Base-by-base conservation (phyloP, 305 asterid species). In the Plantago rigida region DNA sequence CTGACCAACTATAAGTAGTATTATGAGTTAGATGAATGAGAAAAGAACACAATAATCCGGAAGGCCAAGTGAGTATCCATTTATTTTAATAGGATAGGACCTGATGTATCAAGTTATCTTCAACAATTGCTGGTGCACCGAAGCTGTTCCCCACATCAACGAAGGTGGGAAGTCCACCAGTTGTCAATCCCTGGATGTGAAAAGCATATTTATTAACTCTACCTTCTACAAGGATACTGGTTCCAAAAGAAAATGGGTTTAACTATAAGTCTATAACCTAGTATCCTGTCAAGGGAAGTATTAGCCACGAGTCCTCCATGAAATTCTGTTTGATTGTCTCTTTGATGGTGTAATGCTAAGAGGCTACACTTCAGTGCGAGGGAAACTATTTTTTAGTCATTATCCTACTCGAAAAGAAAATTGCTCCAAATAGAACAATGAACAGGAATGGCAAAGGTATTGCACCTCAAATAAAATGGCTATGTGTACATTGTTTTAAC, bases 91-190 rank as follows among this genome's bases (percentile, higher is more conserved):
- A 63, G 53, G 11, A 51, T 39, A 66, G 36, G 36, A 83, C 96
- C 94, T 89, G 98, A 75, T 80, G 80, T 69, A 91, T 75, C 77
- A 87, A 79, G 81, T 87, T 91, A 79, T 91, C 98, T 78, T 91
- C 98, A 75, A 82, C 73, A 62, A 91, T 87, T 67, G 86, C 96
- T 36, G 98, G 98, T 55, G 98, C 98, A 64, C 98, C 98, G 73
- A 91, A 91, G 79, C 96, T 91, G 77, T 86, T 91, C 12, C 98
- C 95, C 44, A 87, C 85, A 57, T 87, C 98, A 79, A 91, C 79
- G 69, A 91, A 91, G 14, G 98, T 91, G 57, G 98, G 98, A 72
- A 91, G 95, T 54, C 98, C 98, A 72, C 98, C 98, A 36, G 98
- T 91, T 51, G 96, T 87, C 82, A 91, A 76, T 57, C 98, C 98